Evolutionary conservation across 495 filamentous ascomycete species (phyloP), one percentile per base, ranked within the genome.

Genomic region (Aspergillus biplanus): DNA sequence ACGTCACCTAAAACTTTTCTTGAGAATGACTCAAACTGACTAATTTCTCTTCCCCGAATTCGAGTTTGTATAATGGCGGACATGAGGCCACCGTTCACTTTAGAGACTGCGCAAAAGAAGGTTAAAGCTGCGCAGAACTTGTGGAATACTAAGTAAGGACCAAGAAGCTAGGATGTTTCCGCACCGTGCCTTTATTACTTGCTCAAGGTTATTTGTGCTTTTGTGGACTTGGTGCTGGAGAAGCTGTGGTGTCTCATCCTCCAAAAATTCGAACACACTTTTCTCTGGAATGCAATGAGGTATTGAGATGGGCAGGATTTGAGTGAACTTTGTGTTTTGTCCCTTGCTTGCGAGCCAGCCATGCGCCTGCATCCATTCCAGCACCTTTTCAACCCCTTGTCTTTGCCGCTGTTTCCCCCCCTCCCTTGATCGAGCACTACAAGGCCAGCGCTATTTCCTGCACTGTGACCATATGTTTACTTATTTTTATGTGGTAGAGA

Each of bases 121-220:
- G 92, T 96, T 62, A 97, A 97, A 75, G 86, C 87, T 6, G 92
- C 89, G 0, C 93, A 97, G 75, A 80, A 89, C 62, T 81, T 91
- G 16, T 96, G 92, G 93, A 96, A 97, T 70, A 92, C 90, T 3
- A 85, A 81, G 87, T 92, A 72, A 71, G 74, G 65, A 39, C 34
- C 46, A 11, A 33, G 4, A 53, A 46, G 31, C 27, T 59, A 58
- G 16, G 46, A 34, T 55, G 39, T 54, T 59, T 34, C 33, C 7
- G 34, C 21, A 18, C 47, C 5, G n/a, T 9, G 6, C 47, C 21
- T 27, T 27, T 27, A 27, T 50, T 11, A n/a, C n/a, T 27, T 7
- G 16, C 21, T 21, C 16, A 7, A 31, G 47, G 16, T 21, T 50
- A 50, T 11, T 27, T 33, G 9, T 58, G 8, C 37, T 33, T 47